phyloP scores from a whole-genome alignment of 2,329 filamentous ascomycete species.

The Fonsecaea nubica region DNA sequence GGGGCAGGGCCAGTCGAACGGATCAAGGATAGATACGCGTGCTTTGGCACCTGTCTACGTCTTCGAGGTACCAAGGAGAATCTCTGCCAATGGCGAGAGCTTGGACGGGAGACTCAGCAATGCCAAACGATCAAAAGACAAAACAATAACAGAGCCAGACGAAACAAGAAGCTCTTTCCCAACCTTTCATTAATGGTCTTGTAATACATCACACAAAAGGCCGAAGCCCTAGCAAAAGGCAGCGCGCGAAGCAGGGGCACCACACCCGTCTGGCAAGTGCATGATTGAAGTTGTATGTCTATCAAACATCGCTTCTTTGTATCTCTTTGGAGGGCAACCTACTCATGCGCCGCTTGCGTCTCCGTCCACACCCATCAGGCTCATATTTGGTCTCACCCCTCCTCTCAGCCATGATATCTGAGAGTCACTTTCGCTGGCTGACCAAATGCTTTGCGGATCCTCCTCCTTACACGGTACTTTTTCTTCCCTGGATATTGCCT shows the following conservation, averaged over 20 bases:
- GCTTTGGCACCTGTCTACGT: too few relatives aligned
- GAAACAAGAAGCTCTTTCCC: background rate
- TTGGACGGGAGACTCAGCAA: background rate
- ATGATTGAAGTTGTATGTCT: conserved; percentile 2
- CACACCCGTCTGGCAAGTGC: conserved; percentile 3
- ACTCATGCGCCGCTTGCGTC: conserved; percentile 2
- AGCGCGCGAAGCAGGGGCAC: background rate
- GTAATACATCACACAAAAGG: conserved; percentile 5
- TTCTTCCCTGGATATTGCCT: background rate
- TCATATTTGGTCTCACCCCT: background rate
- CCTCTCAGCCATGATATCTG: background rate
- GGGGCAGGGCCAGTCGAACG: too few relatives aligned
- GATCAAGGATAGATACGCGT: too few relatives aligned
- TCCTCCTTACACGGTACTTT: background rate
- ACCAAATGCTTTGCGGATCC: background rate
- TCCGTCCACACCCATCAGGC: background rate
- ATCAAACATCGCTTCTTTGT: conserved; percentile 1
- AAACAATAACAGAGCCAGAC: background rate
- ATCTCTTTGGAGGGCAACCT: background rate
- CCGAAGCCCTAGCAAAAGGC: background rate
- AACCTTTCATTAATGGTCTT: conserved; percentile 6
- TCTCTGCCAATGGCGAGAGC: background rate
- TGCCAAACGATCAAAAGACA: background rate
- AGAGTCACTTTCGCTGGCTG: background rate
- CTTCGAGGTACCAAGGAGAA: background rate